Evolutionary conservation across 2,329 filamentous ascomycete species (phyloP), one percentile per base, ranked within the genome.

Genomic region (Westerdykella aurantiaca): DNA sequence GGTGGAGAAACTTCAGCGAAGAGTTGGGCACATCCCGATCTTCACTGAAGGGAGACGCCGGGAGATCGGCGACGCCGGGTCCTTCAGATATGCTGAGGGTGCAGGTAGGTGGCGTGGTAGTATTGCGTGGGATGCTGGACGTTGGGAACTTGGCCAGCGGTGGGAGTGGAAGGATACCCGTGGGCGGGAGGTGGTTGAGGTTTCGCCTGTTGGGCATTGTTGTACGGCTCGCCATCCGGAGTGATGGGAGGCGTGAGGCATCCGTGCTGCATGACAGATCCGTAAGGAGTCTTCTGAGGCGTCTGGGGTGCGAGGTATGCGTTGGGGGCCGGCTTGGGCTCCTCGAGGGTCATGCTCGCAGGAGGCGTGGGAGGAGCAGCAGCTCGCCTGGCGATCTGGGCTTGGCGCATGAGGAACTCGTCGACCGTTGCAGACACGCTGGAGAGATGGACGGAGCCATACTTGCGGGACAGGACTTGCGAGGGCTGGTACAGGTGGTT

Each of bases 241-340:
- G 88, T 93, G 63, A 93, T 91, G 1, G 88, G 88, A 21, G 88
- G 88, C 13, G 88, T 93, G 53, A 90, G 78, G 68, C 89, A 89
- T 45, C 87, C 88, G 53, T 88, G 79, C 31, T 82, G 80, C 51
- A 82, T 77, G 41, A 75, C 74, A 41, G 79, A 71, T 41, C 78
- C 73, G 52, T 81, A 82, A 47, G 83, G 80, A 39, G 78, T 79
- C 73, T 91, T 91, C 60, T 88, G 83, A 12, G 88, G 88, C 13
- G 88, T 93, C 69, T 82, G 85, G 61, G 86, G 88, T 51, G 83
- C 79, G 61, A 80, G 72, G 51, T 78, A 74, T 33, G 72, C 49
- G 29, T 64, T 64, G 29, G 58, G 50, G 18, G 55, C 48, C 7
- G 65, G 70, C 68, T 81, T 79, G 38, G 71, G 64, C 39, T 72